Evolutionary conservation across 352 stramenopile genomes (phyloP).

Genomic region (Plasmopara muralis): DNA sequence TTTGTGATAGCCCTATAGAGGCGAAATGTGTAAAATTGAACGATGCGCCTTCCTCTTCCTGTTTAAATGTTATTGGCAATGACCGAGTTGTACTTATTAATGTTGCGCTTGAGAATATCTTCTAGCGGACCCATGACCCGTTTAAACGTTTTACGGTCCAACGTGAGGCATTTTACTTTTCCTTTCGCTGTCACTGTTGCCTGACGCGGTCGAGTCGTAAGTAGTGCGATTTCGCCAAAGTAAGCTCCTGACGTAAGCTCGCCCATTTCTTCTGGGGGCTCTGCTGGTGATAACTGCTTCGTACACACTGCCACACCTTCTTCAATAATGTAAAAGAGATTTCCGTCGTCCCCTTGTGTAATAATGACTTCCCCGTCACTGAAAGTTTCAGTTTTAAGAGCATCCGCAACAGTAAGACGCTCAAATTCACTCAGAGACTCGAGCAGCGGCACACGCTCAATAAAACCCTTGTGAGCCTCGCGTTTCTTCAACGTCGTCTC

Average conservation of each 20-base stretch:
- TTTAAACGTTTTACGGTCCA: slow-evolving; percentile 92
- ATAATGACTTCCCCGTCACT: slow-evolving; percentile 88
- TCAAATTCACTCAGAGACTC: slow-evolving; percentile 87
- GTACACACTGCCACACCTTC: slow-evolving; percentile 74
- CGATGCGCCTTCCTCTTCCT: slow-evolving; percentile 13
- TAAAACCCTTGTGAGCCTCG: slow-evolving; percentile 83
- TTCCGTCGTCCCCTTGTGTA: slow-evolving; percentile 79
- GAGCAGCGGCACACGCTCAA: slow-evolving; percentile 86
- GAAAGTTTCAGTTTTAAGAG: slow-evolving; percentile 77
- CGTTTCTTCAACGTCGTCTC: slow-evolving; percentile 87
- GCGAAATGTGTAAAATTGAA: too few species aligned
- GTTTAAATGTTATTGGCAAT: slow-evolving; percentile 81
- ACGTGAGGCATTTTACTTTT: slow-evolving; percentile 84
- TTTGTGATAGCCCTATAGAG: slow-evolving; percentile 5
- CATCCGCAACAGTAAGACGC: slow-evolving; percentile 83
- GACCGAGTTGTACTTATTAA: slow-evolving; percentile 87
- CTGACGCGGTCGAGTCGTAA: slow-evolving; percentile 90
- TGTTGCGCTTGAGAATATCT: slow-evolving; percentile 89
- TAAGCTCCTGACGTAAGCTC: slow-evolving; percentile 88
- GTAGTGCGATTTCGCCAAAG: slow-evolving; percentile 94
- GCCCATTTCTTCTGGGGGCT: slow-evolving; percentile 77
- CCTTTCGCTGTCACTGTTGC: slow-evolving; percentile 82
- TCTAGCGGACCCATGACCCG: slow-evolving; percentile 84
- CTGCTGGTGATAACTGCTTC: slow-evolving; percentile 71
- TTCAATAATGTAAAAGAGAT: slow-evolving; percentile 90